Conservation (phyloP, 2,329 filamentous ascomycete genomes). For the Talaromyces sp. region DNA sequence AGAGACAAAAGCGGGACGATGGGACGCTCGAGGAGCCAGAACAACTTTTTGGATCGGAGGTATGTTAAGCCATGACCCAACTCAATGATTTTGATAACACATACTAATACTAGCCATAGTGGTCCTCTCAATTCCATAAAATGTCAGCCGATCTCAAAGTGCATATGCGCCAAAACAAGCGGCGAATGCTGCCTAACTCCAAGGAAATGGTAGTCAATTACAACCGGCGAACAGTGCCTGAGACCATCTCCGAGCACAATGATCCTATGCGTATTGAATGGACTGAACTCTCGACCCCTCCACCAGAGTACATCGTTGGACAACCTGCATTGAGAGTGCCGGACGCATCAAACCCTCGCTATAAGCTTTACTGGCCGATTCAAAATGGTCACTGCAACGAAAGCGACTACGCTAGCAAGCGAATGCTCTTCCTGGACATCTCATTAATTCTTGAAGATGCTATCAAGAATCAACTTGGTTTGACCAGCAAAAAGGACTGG, state of each 20-base stretch:
- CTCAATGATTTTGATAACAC: not conserved
- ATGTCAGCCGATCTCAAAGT: slow-evolving; percentile 86
- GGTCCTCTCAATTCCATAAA: slow-evolving; percentile 69
- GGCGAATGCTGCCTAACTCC: slow-evolving; percentile 93
- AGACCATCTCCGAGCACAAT: slow-evolving; percentile 91
- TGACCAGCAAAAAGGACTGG: slow-evolving; percentile 79
- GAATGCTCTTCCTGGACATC: slow-evolving; percentile 82
- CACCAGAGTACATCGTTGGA: slow-evolving; percentile 80
- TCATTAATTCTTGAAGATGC: slow-evolving; percentile 84
- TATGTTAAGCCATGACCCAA: slow-evolving; percentile 44
- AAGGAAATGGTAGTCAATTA: slow-evolving; percentile 95
- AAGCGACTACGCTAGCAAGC: slow-evolving; percentile 77
- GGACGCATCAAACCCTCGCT: slow-evolving; percentile 84
- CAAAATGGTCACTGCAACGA: slow-evolving; percentile 88
- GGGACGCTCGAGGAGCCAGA: slow-evolving; percentile 60
- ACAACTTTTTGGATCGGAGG: slow-evolving; percentile 84
- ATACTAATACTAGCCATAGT: slow-evolving; percentile 40
- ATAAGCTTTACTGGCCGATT: slow-evolving; percentile 91
- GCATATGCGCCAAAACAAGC: slow-evolving; percentile 91
- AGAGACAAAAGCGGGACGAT: slow-evolving; percentile 63
- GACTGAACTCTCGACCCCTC: slow-evolving; percentile 74
- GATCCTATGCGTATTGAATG: slow-evolving; percentile 92
- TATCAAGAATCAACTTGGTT: slow-evolving; percentile 78
- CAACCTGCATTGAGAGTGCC: slow-evolving; percentile 82
- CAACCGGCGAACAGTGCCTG: slow-evolving; percentile 80